Evolutionary conservation across 2,329 filamentous ascomycete genomes (phyloP).

Genomic region (Colletotrichum navitas): DNA sequence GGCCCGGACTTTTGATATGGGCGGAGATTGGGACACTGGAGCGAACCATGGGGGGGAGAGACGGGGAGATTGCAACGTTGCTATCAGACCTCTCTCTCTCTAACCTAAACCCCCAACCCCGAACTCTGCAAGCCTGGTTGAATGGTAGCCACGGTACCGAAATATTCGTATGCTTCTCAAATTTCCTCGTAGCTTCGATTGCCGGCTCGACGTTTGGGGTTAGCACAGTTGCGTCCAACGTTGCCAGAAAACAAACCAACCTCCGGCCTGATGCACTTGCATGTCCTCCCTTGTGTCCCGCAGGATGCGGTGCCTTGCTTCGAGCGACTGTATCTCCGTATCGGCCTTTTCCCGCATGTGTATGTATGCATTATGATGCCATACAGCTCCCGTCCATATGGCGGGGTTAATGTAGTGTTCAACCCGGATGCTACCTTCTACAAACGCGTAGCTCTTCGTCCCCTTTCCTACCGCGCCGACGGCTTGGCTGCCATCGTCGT

Average conservation of each 20-base stretch:
- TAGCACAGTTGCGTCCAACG: not conserved
- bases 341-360: not conserved
- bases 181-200: not conserved
- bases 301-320: not conserved
- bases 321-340: not conserved
- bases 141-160: no score
- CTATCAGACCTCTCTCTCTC: not conserved
- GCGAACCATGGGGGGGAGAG: not conserved
- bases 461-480: not conserved
- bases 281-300: not conserved
- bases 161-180: no score
- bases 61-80: slow-evolving; percentile 24
- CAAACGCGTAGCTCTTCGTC: slow-evolving; percentile 6
- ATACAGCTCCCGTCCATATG: not conserved
- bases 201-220: not conserved
- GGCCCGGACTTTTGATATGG: not conserved
- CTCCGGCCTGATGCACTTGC: not conserved
- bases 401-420: not conserved
- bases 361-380: not conserved
- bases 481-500: slow-evolving; percentile 11
- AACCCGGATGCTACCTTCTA: slow-evolving; percentile 13
- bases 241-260: not conserved
- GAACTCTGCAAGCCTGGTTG: no score
- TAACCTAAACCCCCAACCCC: no score
- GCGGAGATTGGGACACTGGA: slow-evolving; percentile 2